Evolutionary conservation across 805 yeast species (phyloP), one percentile per base, ranked within the genome.

Genomic region (Komagataella populi): DNA sequence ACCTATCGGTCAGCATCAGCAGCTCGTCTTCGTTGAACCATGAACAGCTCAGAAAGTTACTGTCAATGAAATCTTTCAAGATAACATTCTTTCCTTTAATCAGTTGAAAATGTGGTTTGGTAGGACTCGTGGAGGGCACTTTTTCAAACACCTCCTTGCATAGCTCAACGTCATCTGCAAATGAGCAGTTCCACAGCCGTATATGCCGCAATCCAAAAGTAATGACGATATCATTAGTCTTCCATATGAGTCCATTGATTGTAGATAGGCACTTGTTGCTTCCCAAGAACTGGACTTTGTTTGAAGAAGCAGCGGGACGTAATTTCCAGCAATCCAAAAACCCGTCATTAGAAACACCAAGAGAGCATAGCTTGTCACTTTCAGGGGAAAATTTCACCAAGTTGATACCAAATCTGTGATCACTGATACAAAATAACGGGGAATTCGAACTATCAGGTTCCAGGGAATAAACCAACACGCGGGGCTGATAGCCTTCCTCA

Each of bases 261-360:
- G 72, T 69, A 0, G 85, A 74, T 1, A 84, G 77, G 60, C 89
- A 84, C 57, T 78, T 72, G 63, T 84, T 84, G 44, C 80, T 74
- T 0, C 81, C 77, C 18, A 64, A 60, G 30, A 78, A 66, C 4
- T 59, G 59, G 5, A 69, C 59, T 24, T 53, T 52, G 4, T 55
- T 54, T 12, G 75, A 59, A 44, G 45, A 23, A 24, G 39, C 36
- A 10, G 49, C 50, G 2, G 61, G 49, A 5, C 49, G 16, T 4
- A 55, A 4, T 48, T 63, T 69, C 90, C 91, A 84, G 6, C 85
- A 63, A 56, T 78, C 76, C 10, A 84, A 59, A 52, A 72, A 81
- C 1, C 90, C 88, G 60, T 84, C 93, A 56, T 80, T 81, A 3
- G 80, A 67, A n/a, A 77, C 66, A 0, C 91, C 91, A 48, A 83